Evolutionary conservation across 1,284 basidiomycete species (phyloP), one percentile per base, ranked within the genome.

Genomic region (Sanghuangporus weigelae): DNA sequence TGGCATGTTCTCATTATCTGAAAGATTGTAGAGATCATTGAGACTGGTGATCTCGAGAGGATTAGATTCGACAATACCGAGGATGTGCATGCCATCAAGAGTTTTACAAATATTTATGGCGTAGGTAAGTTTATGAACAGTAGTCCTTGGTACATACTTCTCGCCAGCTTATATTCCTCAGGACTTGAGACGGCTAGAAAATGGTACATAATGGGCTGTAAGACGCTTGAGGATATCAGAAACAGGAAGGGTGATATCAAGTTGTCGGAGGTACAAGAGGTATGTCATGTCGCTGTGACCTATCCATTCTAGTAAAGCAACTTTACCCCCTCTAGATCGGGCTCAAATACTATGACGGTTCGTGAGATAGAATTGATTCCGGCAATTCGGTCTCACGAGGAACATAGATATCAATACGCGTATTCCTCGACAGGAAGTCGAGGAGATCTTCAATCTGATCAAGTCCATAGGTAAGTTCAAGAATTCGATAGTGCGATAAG

Each of bases 391-490:
- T 11, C 35, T 54, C 38, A 23, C 12, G 7, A 31, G 0, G 10
- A 23, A 8, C 49, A 26, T 0, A 89, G 91, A 93, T 71, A 84
- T 91, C 64, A 85, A 92, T 68, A 73, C 79, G 51, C 81, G 93
- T n/a, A 97, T 97, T 80, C 92, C 93, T 1, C 81, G 94, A 21
- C 79, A 78, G 35, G 95, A 97, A 74, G 92, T 90, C 1, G 79
- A 79, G 38, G 79, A 78, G 42, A 84, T 97, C 16, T 95, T 87
- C 71, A 81, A 88, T 10, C 72, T 81, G 23, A 91, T 96, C 65
- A 84, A 85, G 70, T 77, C 80, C 0, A 82, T 87, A 67, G 91
- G 92, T 89, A 67, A 60, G 75, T 67, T n/a, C 10, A 19, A 35
- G 38, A 50, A 3, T 35, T 16, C 8, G 14, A 16, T 38, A n/a